Evolutionary conservation across 1,139 yeast genomes (phyloP).

Genomic region (Kurtzmaniella quercitrusa): DNA sequence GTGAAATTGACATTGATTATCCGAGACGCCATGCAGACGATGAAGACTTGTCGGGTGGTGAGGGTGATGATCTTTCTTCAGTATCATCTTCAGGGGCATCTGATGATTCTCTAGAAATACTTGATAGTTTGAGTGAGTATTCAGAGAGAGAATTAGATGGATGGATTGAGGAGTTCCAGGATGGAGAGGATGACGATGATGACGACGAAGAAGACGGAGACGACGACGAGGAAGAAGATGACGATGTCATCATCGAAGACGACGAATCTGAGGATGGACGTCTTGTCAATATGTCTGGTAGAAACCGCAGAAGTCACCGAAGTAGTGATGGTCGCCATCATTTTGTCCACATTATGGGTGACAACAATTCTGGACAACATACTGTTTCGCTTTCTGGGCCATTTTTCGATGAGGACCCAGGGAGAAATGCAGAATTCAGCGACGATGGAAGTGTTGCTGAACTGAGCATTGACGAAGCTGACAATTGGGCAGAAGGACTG

Average conservation of each 20-base stretch:
- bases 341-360: background rate
- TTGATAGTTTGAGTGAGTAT: slow-evolving; percentile 29
- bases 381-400: background rate
- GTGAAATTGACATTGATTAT: slow-evolving; percentile 34
- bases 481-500: slow-evolving; percentile 10
- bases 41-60: slow-evolving; percentile 17
- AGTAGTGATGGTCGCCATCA: slow-evolving; percentile 4
- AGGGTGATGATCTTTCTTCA: slow-evolving; percentile 27
- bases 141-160: slow-evolving; percentile 42
- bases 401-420: background rate
- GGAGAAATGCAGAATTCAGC: slow-evolving; percentile 6
- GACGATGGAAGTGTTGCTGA: slow-evolving; percentile 12
- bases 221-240: background rate
- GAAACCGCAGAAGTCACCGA: background rate
- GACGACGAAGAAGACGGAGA: background rate
- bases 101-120: slow-evolving; percentile 22
- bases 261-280: background rate
- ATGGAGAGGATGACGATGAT: slow-evolving; percentile 15
- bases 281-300: background rate
- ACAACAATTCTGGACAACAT: background rate
- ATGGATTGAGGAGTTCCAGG: slow-evolving; percentile 43
- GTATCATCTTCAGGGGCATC: slow-evolving; percentile 31
- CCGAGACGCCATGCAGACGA: slow-evolving; percentile 13
- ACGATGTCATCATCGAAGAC: background rate
- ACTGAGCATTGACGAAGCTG: slow-evolving; percentile 18